A percentile compares a stretch with the other conserved stretches of the same genome.
Evolutionary conservation across 2,329 filamentous ascomycete genomes (phyloP).

Genomic region (Fusarium compactum): DNA sequence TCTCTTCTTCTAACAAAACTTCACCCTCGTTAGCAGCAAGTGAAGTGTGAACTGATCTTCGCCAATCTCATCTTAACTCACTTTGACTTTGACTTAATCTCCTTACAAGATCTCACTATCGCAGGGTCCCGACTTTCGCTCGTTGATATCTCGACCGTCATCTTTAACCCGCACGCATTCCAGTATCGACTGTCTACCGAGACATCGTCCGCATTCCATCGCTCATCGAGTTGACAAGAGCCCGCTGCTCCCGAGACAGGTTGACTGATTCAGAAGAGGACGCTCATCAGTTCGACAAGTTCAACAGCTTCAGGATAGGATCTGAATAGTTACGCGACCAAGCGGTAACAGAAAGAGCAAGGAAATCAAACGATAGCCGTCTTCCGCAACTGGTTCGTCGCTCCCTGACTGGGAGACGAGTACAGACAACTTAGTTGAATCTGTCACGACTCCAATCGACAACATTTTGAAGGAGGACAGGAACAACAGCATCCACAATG

Average conservation of each 20-base stretch:
- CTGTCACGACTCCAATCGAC: constrained; percentile 23
- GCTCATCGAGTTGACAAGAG: constrained; percentile 7
- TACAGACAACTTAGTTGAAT: constrained; percentile 31
- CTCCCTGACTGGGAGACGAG: constrained; percentile 46
- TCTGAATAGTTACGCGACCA: constrained; percentile 11
- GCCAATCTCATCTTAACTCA: constrained; percentile 13
- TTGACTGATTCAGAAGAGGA: constrained; percentile 25
- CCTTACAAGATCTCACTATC: constrained; percentile 40
- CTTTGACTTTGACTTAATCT: constrained; percentile 17
- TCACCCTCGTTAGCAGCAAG: constrained; percentile 41
- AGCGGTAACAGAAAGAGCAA: constrained; percentile 32
- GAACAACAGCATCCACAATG: constrained; percentile 40
- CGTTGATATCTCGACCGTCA: constrained; percentile 43
- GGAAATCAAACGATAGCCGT: constrained; percentile 13
- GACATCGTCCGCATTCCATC: constrained; percentile 45
- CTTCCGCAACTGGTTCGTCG: constrained; percentile 37
- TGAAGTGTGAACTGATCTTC: constrained; percentile 44
- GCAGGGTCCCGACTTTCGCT: constrained; percentile 45
- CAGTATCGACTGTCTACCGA: constrained; percentile 33
- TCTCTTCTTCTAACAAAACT: constrained; percentile 36
- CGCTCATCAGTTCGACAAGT: constrained; percentile 4
- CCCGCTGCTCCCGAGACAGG: constrained; percentile 37
- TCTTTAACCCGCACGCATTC: constrained; percentile 39
- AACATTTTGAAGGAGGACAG: constrained; percentile 31
- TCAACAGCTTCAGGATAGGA: constrained; percentile 6